Conservation (phyloP, 768 basidiomycete genomes). For the Calocybe cyanea region DNA sequence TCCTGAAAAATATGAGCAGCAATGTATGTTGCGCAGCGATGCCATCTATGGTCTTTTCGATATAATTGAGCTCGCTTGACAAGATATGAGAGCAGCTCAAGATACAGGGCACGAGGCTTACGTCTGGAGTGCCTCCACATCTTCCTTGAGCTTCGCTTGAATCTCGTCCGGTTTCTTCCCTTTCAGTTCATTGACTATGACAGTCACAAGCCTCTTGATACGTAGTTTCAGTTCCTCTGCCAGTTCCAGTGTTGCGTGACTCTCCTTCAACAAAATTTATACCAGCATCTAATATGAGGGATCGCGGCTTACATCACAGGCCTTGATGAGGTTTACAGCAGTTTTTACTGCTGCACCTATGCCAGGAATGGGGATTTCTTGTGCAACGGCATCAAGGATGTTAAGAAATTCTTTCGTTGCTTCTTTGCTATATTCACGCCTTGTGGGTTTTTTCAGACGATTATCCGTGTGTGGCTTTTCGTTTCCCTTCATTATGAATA, state of each 20-base stretch:
- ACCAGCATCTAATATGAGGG: no score
- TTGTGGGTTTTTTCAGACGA: neutral
- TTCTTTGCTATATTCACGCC: conserved; percentile 3
- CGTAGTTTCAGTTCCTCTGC: conserved; percentile 10
- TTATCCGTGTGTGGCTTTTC: no score
- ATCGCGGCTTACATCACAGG: conserved; percentile 10
- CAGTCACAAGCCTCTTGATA: conserved; percentile 3
- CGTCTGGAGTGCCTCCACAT: conserved; percentile 1
- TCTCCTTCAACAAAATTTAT: no score
- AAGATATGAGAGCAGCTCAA: no score
- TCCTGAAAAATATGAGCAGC: conserved; percentile 2
- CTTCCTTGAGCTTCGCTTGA: neutral
- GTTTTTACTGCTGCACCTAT: conserved; percentile 1
- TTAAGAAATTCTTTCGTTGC: conserved; percentile 7
- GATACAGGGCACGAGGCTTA: neutral
- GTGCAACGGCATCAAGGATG: conserved; percentile 1
- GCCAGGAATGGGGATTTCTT: conserved; percentile 6
- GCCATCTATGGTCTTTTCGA: neutral
- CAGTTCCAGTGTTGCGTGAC: conserved; percentile 3
- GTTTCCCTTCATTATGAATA: no score
- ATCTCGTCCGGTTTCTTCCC: no score
- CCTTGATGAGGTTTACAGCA: conserved; percentile 3
- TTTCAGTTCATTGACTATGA: no score
- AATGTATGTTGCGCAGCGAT: conserved; percentile 1
- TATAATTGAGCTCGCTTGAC: conserved; percentile 5